A percentile compares a stretch with the other conserved stretches of the same genome.
phyloP scores from a whole-genome alignment of 805 yeast genomes.

The Danielia reshetovae region DNA sequence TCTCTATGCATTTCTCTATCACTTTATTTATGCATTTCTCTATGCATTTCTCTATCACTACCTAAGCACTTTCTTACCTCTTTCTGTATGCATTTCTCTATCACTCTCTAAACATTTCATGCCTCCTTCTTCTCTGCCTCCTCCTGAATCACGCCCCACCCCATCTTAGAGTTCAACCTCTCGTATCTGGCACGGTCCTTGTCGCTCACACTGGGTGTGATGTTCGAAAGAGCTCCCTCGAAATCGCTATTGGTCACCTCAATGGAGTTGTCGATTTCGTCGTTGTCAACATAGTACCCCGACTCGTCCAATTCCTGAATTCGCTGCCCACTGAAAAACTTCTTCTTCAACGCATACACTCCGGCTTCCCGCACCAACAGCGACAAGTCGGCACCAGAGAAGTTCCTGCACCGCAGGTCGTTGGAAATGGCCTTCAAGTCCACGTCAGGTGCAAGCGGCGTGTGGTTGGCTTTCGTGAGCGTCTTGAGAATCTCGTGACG shows the following conservation, averaged over 20 bases:
- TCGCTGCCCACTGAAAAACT: conserved; percentile 48
- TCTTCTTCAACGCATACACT: conserved; percentile 75
- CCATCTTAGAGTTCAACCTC: conserved; percentile 65
- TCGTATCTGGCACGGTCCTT: conserved; percentile 77
- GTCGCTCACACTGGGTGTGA: conserved; percentile 89
- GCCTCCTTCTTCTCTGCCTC: conserved; percentile 19
- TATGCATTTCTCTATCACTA: no score
- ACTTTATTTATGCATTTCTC: no score
- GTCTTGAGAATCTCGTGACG: conserved; percentile 80
- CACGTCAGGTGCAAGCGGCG: conserved; percentile 68
- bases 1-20: no score
- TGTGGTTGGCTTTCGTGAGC: conserved; percentile 61
- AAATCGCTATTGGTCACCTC: conserved; percentile 67
- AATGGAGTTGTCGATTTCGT: conserved; percentile 31
- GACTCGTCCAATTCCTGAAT: conserved; percentile 37
- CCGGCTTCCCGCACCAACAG: conserved; percentile 94
- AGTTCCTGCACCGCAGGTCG: conserved; percentile 80
- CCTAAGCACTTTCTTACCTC: no score
- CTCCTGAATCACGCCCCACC: conserved; percentile 53
- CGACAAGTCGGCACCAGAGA: conserved; percentile 94
- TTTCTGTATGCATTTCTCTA: no score
- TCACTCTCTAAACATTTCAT: no score
- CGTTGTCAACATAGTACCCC: conserved; percentile 32
- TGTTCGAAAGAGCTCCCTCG: conserved; percentile 61
- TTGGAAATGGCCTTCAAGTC: conserved; percentile 59